Evolutionary conservation across 805 yeast species (phyloP).

Genomic region (Tanozyma kutaoensis): DNA sequence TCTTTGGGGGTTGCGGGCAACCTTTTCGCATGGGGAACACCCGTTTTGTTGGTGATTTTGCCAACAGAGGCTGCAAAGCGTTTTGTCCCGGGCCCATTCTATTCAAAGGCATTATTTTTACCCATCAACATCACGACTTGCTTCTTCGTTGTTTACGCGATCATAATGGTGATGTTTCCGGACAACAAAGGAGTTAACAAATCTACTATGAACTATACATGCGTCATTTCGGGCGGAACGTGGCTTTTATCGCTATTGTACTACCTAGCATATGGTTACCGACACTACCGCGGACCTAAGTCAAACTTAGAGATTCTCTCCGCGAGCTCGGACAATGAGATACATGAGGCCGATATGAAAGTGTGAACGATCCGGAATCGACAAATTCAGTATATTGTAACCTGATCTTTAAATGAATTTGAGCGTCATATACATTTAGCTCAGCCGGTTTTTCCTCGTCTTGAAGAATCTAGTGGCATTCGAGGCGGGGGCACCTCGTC

Average conservation of each 20-base stretch:
- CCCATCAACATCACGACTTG: background rate
- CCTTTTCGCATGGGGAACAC: constrained; percentile 3
- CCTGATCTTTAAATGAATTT: too few relatives aligned
- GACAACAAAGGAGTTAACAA: background rate
- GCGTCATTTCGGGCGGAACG: background rate
- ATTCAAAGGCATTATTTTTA: background rate
- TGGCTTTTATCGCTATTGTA: background rate
- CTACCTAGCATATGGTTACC: too few relatives aligned
- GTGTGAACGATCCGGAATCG: too few relatives aligned
- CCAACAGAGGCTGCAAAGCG: background rate
- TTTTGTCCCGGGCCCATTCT: background rate
- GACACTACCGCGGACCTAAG: too few relatives aligned
- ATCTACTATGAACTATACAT: background rate
- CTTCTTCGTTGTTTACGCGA: background rate
- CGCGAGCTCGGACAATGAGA: too few relatives aligned
- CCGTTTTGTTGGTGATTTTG: constrained; percentile 1
- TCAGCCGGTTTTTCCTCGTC: too few relatives aligned
- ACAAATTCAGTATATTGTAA: too few relatives aligned
- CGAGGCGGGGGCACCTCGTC: too few relatives aligned
- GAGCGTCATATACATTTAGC: too few relatives aligned
- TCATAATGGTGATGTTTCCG: background rate
- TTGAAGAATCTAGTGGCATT: too few relatives aligned
- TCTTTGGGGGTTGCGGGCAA: constrained; percentile 4
- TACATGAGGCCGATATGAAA: too few relatives aligned
- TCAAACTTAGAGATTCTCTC: too few relatives aligned